Evolutionary conservation across 371 early-diverging fungal species (phyloP).

Genomic region (Lichtheimia ornata): DNA sequence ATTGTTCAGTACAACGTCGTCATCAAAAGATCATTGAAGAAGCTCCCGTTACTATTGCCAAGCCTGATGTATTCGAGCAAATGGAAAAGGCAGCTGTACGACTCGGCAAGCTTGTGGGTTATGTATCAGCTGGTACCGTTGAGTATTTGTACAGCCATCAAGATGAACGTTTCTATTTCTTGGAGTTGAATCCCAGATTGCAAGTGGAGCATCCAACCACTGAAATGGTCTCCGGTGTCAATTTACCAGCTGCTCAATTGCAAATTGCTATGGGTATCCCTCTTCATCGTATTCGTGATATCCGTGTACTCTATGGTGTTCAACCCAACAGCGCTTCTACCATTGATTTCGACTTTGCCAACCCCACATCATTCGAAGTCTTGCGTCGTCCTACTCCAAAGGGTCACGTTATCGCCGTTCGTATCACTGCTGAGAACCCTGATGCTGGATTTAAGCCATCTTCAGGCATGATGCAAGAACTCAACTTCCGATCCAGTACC

Average conservation of each 20-base stretch:
- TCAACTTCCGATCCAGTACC: constrained; percentile 92
- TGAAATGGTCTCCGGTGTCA: constrained; percentile 98
- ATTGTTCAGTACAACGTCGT: constrained; percentile 98
- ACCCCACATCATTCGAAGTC: constrained; percentile 73
- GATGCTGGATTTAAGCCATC: constrained; percentile 98
- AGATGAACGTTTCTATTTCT: constrained; percentile 90
- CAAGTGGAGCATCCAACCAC: constrained; percentile 99
- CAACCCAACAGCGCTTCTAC: constrained; percentile 79
- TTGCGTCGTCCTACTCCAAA: constrained; percentile 92
- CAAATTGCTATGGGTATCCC: constrained; percentile 98
- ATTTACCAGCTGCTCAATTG: constrained; percentile 96
- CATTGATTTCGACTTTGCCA: constrained; percentile 91
- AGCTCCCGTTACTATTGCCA: constrained; percentile 94
- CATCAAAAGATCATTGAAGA: constrained; percentile 97
- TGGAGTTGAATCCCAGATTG: constrained; percentile 97
- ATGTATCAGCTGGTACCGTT: constrained; percentile 96
- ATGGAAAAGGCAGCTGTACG: constrained; percentile 98
- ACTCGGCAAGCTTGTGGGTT: constrained; percentile 92
- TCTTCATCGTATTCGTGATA: constrained; percentile 91
- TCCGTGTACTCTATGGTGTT: constrained; percentile 91
- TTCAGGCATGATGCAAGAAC: constrained; percentile 92
- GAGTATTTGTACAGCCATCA: constrained; percentile 95
- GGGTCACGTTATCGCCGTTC: constrained; percentile 97
- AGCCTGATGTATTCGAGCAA: constrained; percentile 74
- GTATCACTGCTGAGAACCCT: constrained; percentile 99